These are phyloP conservation scores for Fusarium sp. DNA, from an alignment of 2,329 filamentous ascomycete genomes.

Conservation along the genomic window DNA sequence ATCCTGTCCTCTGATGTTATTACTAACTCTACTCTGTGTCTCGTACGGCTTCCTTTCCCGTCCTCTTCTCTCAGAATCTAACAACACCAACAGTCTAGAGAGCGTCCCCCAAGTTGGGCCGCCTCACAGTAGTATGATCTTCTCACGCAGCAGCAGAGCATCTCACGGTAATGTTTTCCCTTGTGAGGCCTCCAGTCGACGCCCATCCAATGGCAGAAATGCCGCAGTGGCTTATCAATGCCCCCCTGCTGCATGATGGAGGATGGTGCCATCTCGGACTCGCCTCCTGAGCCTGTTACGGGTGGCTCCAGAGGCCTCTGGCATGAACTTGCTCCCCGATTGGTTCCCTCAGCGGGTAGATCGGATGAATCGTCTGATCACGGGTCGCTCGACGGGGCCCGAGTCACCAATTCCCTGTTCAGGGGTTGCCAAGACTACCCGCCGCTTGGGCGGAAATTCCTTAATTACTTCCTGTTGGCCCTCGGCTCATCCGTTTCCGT, in stretches of 20 bases:
- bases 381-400: neutral
- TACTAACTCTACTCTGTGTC: neutral
- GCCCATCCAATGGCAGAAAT: conserved; percentile 22
- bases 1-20: neutral
- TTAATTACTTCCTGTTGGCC: conserved; percentile 1
- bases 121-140: neutral
- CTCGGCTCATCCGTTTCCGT: conserved; percentile 1
- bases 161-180: neutral
- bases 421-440: conserved; percentile 3
- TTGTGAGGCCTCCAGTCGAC: conserved; percentile 7
- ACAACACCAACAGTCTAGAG: conserved; percentile 6
- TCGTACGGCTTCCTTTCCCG: conserved; percentile 1
- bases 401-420: conserved; percentile 8
- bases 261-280: conserved; percentile 9
- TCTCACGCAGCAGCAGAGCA: neutral
- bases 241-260: conserved; percentile 9
- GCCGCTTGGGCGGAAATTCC: neutral
- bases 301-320: neutral
- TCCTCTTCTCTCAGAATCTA: conserved; percentile 7
- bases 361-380: neutral
- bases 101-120: neutral
- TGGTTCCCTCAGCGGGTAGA: neutral
- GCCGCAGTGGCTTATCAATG: conserved; percentile 11
- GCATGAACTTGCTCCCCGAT: conserved; percentile 9
- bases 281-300: neutral